Percentiles rank a stretch among this genome's conserved stretches.
Conservation (phyloP, 73 alveolate species). For the Strombidium stylifer region DNA sequence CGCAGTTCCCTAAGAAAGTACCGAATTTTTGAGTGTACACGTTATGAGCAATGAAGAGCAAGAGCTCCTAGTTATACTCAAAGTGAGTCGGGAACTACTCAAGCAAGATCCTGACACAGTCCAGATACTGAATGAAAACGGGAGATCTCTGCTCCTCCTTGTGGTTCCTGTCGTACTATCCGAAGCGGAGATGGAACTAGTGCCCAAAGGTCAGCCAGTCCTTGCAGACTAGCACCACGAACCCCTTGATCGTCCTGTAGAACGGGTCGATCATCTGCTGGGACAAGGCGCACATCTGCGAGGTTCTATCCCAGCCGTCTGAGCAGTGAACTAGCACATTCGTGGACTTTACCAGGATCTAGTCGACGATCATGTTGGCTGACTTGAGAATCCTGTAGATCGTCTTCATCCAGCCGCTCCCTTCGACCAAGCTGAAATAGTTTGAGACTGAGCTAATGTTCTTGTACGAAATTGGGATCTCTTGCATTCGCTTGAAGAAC, state of each 20-base stretch:
- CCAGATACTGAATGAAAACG: slow-evolving; percentile 90
- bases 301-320: slow-evolving; percentile 99
- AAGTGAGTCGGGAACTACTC: slow-evolving; percentile 82
- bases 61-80: slow-evolving; percentile 81
- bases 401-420: slow-evolving; percentile 84
- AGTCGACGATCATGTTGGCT: slow-evolving; percentile 51
- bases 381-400: slow-evolving; percentile 70
- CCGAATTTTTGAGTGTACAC: slow-evolving; percentile 84
- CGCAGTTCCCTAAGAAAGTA: slow-evolving; percentile 87
- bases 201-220: slow-evolving; percentile 98
- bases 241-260: slow-evolving; percentile 95
- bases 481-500: slow-evolving; percentile 58
- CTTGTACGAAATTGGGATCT: slow-evolving; percentile 14
- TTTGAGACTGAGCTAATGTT: slow-evolving; percentile 9
- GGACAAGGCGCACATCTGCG: slow-evolving; percentile 85
- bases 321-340: slow-evolving; percentile 94
- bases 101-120: slow-evolving; percentile 84
- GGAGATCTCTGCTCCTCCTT: slow-evolving; percentile 91
- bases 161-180: slow-evolving; percentile 65
- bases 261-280: slow-evolving; percentile 90
- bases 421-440: slow-evolving; percentile 70
- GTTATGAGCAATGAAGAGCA: slow-evolving; percentile 81
- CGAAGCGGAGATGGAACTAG: slow-evolving; percentile 87
- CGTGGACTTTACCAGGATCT: slow-evolving; percentile 33
- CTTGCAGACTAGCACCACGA: slow-evolving; percentile 86